phyloP scores from a whole-genome alignment of 306 rosid species.

The Prunus salicina region DNA sequence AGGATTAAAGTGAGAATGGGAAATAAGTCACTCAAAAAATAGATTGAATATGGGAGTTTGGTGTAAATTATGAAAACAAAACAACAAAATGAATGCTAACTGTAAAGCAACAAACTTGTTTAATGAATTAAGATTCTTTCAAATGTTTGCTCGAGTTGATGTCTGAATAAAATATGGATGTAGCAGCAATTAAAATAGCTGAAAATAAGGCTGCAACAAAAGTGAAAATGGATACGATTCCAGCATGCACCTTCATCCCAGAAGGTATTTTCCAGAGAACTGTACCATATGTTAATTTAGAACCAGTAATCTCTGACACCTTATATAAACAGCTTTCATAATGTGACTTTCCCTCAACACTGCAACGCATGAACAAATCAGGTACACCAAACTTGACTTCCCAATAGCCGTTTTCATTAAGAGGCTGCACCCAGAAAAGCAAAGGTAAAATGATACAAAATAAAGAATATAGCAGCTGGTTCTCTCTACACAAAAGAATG shows the following conservation, averaged over 20 bases:
- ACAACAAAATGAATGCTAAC: background rate
- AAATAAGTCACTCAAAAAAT: background rate
- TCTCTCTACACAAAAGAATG: background rate
- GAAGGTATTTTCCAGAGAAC: conserved; percentile 67
- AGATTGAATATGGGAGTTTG: background rate
- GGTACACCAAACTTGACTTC: conserved; percentile 56
- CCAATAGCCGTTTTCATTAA: conserved; percentile 69
- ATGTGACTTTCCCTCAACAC: conserved; percentile 28
- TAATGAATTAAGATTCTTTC: conserved; percentile 36
- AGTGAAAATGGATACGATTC: conserved; percentile 48
- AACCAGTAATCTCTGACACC: conserved; percentile 23
- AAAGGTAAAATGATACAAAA: background rate
- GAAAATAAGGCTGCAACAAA: conserved; percentile 57
- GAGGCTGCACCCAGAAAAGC: conserved; percentile 46
- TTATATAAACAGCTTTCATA: conserved; percentile 43
- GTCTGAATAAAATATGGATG: conserved; percentile 45
- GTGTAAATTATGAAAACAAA: background rate
- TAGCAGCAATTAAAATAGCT: conserved; percentile 47
- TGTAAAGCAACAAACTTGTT: background rate
- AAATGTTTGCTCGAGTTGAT: conserved; percentile 19
- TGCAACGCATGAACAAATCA: conserved; percentile 55
- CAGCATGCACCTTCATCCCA: conserved; percentile 59
- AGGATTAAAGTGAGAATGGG: background rate
- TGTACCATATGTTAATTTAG: conserved; percentile 22
- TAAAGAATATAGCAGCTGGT: background rate